These are phyloP conservation scores for Vanilla planifolia DNA, from an alignment of 106 monocot species.

Conservation along the genomic window DNA sequence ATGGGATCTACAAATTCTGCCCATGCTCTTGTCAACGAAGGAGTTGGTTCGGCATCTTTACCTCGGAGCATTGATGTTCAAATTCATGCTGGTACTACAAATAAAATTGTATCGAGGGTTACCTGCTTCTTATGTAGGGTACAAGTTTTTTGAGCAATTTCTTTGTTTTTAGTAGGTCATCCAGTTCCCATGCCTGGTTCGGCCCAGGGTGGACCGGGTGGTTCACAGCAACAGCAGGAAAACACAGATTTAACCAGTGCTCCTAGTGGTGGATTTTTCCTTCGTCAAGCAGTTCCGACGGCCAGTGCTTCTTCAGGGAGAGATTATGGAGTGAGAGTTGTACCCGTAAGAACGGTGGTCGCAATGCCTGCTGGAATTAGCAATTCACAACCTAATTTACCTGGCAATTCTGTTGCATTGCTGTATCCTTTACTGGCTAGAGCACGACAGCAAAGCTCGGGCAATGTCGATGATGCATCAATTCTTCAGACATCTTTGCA, in stretches of 20 bases:
- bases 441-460: slow-evolving; percentile 25
- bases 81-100: slow-evolving; percentile 60
- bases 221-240: slow-evolving; percentile 28
- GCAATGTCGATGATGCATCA: slow-evolving; percentile 21
- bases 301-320: slow-evolving; percentile 24
- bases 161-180: slow-evolving; percentile 28
- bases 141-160: background rate
- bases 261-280: slow-evolving; percentile 18
- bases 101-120: background rate
- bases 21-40: slow-evolving; percentile 22
- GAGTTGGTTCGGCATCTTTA: slow-evolving; percentile 32
- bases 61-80: slow-evolving; percentile 80
- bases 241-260: slow-evolving; percentile 28
- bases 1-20: slow-evolving; percentile 29
- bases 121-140: background rate
- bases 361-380: slow-evolving; percentile 56
- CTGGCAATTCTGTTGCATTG: slow-evolving; percentile 28
- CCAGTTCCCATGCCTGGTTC: slow-evolving; percentile 25
- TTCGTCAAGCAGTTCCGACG: slow-evolving; percentile 24
- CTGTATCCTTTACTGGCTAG: slow-evolving; percentile 62
- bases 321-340: slow-evolving; percentile 47
- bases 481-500: slow-evolving; percentile 27
- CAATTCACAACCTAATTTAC: slow-evolving; percentile 30
- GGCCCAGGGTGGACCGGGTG: slow-evolving; percentile 20
- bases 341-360: slow-evolving; percentile 69